These are phyloP conservation scores for Pouteria glomerata DNA, from an alignment of 148 eudicot species.

Conservation along the genomic window DNA sequence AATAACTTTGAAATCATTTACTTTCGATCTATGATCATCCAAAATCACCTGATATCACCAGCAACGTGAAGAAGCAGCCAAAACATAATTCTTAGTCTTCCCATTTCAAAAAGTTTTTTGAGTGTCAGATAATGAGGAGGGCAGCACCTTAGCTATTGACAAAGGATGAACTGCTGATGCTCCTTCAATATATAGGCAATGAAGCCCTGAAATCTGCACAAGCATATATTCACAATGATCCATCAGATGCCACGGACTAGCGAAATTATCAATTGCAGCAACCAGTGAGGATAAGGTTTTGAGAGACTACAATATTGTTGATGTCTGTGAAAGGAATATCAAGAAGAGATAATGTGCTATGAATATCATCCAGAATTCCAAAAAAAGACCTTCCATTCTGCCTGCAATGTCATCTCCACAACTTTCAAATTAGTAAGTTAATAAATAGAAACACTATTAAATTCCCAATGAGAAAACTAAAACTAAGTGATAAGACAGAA, in stretches of 20 bases:
- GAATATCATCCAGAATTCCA: constrained; percentile 64
- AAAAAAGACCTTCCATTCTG: constrained; percentile 79
- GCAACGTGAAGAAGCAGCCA: neutral
- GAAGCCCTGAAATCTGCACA: constrained; percentile 45
- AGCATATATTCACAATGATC: constrained; percentile 14
- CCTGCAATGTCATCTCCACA: constrained; percentile 43
- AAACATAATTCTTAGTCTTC: neutral
- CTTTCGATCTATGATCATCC: constrained; percentile 53
- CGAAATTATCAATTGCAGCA: constrained; percentile 1
- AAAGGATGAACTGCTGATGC: constrained; percentile 74
- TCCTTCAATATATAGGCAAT: constrained; percentile 71
- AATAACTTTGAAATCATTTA: constrained; percentile 45
- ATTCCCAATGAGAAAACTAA: constrained; percentile 5
- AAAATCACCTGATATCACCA: constrained; percentile 50
- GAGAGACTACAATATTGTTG: constrained; percentile 55
- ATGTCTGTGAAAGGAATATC: constrained; percentile 88
- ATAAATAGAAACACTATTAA: neutral
- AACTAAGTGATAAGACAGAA: neutral
- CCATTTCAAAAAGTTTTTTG: neutral
- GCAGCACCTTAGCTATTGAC: constrained; percentile 80
- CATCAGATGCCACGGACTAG: constrained; percentile 3
- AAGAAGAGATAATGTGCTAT: constrained; percentile 44
- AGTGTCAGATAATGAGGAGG: neutral
- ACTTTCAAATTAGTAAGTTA: neutral
- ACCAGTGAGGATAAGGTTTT: constrained; percentile 1